Conservation (phyloP, 805 yeast species). For the Pichia occidentalis region DNA sequence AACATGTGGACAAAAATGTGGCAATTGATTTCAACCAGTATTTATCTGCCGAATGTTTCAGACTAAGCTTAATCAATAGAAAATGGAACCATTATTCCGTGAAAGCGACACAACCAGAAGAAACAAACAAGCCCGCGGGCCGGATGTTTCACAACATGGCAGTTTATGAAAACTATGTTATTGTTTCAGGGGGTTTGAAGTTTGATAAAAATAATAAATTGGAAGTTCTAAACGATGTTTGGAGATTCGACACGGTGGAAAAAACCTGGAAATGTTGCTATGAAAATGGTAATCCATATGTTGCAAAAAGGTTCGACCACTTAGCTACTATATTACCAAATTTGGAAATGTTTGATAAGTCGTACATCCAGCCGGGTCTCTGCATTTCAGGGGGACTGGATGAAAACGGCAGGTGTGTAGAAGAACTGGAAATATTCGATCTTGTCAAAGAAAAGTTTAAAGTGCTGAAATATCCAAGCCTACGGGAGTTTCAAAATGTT, state of each 20-base stretch:
- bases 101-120: slow-evolving; percentile 6
- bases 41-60: slow-evolving; percentile 59
- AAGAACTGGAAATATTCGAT: slow-evolving; percentile 38
- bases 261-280: slow-evolving; percentile 49
- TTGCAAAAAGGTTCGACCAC: slow-evolving; percentile 43
- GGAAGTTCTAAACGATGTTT: slow-evolving; percentile 54
- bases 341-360: slow-evolving; percentile 32
- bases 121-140: slow-evolving; percentile 31
- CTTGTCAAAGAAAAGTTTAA: slow-evolving; percentile 22
- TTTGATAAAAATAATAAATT: slow-evolving; percentile 33
- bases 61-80: slow-evolving; percentile 51
- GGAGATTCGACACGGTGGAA: slow-evolving; percentile 55
- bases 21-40: slow-evolving; percentile 24
- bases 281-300: slow-evolving; percentile 25
- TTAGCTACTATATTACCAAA: slow-evolving; percentile 38
- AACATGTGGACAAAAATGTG: background rate
- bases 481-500: background rate
- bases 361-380: slow-evolving; percentile 39
- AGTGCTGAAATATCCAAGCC: background rate
- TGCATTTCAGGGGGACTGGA: slow-evolving; percentile 50
- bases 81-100: slow-evolving; percentile 44
- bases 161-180: slow-evolving; percentile 43
- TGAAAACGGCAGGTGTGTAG: slow-evolving; percentile 27
- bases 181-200: slow-evolving; percentile 59
- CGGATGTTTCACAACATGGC: slow-evolving; percentile 57